Percentiles rank a stretch among this genome's conserved stretches.
phyloP scores from a whole-genome alignment of 139 green algal genomes.

The Chlorella ohadii region DNA sequence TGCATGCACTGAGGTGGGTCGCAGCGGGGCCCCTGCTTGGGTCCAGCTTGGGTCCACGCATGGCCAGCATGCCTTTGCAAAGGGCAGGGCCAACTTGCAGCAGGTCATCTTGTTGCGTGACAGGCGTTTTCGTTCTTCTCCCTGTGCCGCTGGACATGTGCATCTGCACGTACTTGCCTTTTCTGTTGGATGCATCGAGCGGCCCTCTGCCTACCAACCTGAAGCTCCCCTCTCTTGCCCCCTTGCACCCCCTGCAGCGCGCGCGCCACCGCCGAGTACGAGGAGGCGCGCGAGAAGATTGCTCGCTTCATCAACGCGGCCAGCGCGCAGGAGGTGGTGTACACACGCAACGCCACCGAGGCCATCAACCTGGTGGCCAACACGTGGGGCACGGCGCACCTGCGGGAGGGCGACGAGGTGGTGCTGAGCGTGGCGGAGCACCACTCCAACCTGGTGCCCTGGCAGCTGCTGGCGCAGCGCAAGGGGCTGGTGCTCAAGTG shows the following conservation, averaged over 20 bases:
- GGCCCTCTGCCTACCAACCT: no score
- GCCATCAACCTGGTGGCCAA: conserved; percentile 98
- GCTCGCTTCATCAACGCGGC: conserved; percentile 88
- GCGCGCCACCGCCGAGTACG: conserved; percentile 91
- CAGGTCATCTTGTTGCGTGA: no score
- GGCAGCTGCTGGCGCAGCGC: conserved; percentile 91
- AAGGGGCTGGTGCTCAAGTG: conserved; percentile 75
- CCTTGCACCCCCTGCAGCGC: conserved; percentile 26
- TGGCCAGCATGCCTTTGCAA: no score
- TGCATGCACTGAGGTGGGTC: conserved; percentile 74
- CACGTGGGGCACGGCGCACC: conserved; percentile 88
- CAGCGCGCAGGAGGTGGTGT: conserved; percentile 89
- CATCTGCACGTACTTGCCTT: no score
- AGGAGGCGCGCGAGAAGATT: conserved; percentile 89
- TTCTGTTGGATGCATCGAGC: no score
- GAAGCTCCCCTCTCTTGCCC: no score
- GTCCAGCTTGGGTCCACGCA: no score
- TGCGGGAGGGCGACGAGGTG: conserved; percentile 94
- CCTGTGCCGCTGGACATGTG: no score
- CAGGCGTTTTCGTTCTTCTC: no score
- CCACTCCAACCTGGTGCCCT: conserved; percentile 98
- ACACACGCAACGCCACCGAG: conserved; percentile 95
- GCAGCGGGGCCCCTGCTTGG: no score
- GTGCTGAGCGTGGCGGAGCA: conserved; percentile 96
- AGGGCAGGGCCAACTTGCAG: no score